Evolutionary conservation across 2,329 filamentous ascomycete species (phyloP).

Genomic region (Ophiosphaerella narmari): DNA sequence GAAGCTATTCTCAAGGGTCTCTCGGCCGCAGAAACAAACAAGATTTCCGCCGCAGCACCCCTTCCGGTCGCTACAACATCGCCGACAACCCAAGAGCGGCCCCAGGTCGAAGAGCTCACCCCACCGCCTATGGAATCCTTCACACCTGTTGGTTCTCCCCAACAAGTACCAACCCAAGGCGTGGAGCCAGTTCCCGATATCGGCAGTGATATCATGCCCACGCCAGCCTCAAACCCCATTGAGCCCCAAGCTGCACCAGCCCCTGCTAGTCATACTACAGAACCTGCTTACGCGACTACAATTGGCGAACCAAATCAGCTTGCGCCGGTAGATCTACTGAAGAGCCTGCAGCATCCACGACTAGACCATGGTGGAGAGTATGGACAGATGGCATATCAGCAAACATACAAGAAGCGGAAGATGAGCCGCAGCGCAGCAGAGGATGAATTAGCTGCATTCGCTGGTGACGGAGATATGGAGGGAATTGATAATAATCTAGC

Average conservation of each 20-base stretch:
- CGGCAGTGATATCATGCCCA: slow-evolving; percentile 35
- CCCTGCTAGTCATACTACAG: slow-evolving; percentile 19
- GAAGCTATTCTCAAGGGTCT: slow-evolving; percentile 87
- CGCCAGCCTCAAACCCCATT: slow-evolving; percentile 30
- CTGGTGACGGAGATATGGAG: slow-evolving; percentile 56
- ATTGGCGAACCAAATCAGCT: slow-evolving; percentile 24
- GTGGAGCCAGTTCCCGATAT: slow-evolving; percentile 27
- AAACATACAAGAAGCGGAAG: slow-evolving; percentile 45
- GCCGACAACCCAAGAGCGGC: slow-evolving; percentile 61
- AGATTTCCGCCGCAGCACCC: slow-evolving; percentile 49
- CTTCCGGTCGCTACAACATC: slow-evolving; percentile 28
- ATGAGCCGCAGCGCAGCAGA: slow-evolving; percentile 38
- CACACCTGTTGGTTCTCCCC: slow-evolving; percentile 57
- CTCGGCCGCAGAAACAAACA: slow-evolving; percentile 61
- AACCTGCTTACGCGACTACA: slow-evolving; percentile 26
- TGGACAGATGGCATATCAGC: slow-evolving; percentile 26
- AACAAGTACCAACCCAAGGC: slow-evolving; percentile 13
- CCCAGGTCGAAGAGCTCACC: slow-evolving; percentile 84
- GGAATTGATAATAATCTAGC: slow-evolving; percentile 66
- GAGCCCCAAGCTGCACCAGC: slow-evolving; percentile 31
- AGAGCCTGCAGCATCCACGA: slow-evolving; percentile 34
- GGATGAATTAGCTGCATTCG: slow-evolving; percentile 47
- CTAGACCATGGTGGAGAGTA: slow-evolving; percentile 29
- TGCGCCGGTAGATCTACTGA: slow-evolving; percentile 37
- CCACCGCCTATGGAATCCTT: slow-evolving; percentile 69